phyloP scores from a whole-genome alignment of 139 green algal species.

The Haematococcus lacustris region DNA sequence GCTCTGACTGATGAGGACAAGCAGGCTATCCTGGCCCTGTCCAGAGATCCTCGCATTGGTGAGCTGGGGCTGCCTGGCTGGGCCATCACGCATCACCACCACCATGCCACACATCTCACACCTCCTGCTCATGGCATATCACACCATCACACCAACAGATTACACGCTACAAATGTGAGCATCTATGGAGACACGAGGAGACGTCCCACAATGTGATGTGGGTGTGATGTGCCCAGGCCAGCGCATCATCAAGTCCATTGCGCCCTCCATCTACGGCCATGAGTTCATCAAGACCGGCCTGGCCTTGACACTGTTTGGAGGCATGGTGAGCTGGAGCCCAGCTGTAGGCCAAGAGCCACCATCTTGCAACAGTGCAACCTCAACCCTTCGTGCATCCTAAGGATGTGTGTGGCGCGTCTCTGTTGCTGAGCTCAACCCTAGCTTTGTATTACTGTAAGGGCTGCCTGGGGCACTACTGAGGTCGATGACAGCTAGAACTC shows the following conservation, averaged over 20 bases:
- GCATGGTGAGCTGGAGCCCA: constrained; percentile 49
- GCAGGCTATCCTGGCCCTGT: constrained; percentile 67
- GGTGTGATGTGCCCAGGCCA: constrained; percentile 30
- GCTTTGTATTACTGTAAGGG: too few relatives aligned
- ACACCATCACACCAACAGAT: not conserved
- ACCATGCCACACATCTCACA: too few relatives aligned
- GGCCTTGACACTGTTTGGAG: constrained; percentile 90
- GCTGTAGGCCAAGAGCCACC: constrained; percentile 11
- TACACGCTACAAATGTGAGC: not conserved
- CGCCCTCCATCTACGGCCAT: constrained; percentile 97
- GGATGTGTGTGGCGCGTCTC: too few relatives aligned
- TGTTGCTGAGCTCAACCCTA: too few relatives aligned
- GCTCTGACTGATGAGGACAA: constrained; percentile 90
- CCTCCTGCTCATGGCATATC: too few relatives aligned
- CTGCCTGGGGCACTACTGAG: too few relatives aligned
- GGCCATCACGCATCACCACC: too few relatives aligned
- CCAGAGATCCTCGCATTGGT: constrained; percentile 71
- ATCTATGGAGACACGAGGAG: too few relatives aligned
- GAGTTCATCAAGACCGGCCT: constrained; percentile 92
- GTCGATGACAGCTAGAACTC: too few relatives aligned
- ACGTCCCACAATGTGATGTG: too few relatives aligned
- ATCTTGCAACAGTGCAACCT: not conserved
- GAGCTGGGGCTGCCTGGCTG: too few relatives aligned
- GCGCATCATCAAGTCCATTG: constrained; percentile 90
- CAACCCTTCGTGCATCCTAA: too few relatives aligned